Conservation (phyloP, 305 asterid species). For the Ilex paraguariensis region DNA sequence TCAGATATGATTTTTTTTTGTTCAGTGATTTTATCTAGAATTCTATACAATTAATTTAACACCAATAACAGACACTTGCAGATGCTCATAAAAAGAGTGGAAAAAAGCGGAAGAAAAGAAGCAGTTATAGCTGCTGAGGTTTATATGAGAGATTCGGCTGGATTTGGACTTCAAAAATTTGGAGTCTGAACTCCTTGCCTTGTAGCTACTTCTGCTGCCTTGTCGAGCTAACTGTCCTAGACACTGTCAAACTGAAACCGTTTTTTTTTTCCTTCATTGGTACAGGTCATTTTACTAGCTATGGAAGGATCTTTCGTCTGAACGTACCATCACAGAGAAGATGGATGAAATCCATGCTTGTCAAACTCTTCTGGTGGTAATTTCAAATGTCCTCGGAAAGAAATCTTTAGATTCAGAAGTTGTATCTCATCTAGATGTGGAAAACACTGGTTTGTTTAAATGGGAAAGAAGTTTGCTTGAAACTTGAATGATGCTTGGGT, state of each 20-base stretch:
- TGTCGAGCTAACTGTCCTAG: background rate
- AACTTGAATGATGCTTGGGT: background rate
- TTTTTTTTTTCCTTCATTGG: background rate
- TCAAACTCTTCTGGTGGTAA: constrained; percentile 26
- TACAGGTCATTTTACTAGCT: constrained; percentile 41
- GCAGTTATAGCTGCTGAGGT: too few relatives aligned
- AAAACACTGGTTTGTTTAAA: constrained; percentile 22
- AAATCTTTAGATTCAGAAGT: constrained; percentile 19
- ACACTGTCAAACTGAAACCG: too few relatives aligned
- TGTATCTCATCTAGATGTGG: constrained; percentile 25
- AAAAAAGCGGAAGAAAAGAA: too few relatives aligned
- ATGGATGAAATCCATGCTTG: constrained; percentile 42
- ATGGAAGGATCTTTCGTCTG: constrained; percentile 14
- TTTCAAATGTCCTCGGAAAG: constrained; percentile 28
- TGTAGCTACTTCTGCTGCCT: background rate
- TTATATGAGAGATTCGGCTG: too few relatives aligned
- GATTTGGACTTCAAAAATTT: too few relatives aligned
- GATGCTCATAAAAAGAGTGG: too few relatives aligned
- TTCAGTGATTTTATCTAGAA: too few relatives aligned
- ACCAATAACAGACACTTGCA: too few relatives aligned
- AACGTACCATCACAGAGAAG: constrained; percentile 15
- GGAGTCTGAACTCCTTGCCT: too few relatives aligned
- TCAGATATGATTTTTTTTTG: too few relatives aligned
- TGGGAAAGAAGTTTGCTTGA: constrained; percentile 30
- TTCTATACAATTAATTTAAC: too few relatives aligned